Base-by-base conservation (phyloP, 371 early-diverging fungal genomes). In the Mortierella sp. region DNA sequence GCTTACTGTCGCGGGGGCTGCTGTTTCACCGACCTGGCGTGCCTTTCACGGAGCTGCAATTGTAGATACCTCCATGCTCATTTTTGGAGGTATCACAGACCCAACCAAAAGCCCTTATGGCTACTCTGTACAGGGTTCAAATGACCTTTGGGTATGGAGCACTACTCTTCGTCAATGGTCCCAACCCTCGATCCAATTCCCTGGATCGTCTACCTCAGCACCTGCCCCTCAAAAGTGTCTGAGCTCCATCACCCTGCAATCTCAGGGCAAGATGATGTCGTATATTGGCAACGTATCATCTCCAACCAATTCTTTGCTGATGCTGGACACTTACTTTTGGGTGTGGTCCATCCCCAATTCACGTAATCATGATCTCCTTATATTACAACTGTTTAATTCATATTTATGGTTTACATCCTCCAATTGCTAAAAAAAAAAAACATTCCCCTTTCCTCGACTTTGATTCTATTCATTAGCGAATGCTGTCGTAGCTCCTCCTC, bases 31-130 rank as follows among this genome's bases (percentile, higher is more conserved):
- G 24, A 54, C 72, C 26, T 81, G 81, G 81, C 72, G 76, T 40
- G 69, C 76, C 43, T 81, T 81, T 52, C 81, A 81, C 32, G 81
- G 76, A 16, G 81, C 81, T 18, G 81, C 81, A 3, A 72, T 81
- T 16, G 67, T 81, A 11, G 76, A 75, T 28, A 75, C 72, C 2
- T 69, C 68, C 22, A 81, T 81, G 83, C 28, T 81, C 55, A 60
- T 81, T 32, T 81, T 75, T 64, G 83, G 83, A 5, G 83, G 83
- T n/a, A 52, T 47, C 0, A 76, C 83, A n/a, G 73, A 81, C 32
- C 45, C 76, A 12, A 52, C 28, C 18, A 16, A 14, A 8, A 70
- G 30, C 28, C 83, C 83, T 20, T 75, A 70, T 32, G 67, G 70
- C 35, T 20, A 60, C 30, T 24, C 28, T 20, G 63, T 76, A 12